Evolutionary conservation across 306 rosid species (phyloP).

Genomic region (Cajanus cajan): DNA sequence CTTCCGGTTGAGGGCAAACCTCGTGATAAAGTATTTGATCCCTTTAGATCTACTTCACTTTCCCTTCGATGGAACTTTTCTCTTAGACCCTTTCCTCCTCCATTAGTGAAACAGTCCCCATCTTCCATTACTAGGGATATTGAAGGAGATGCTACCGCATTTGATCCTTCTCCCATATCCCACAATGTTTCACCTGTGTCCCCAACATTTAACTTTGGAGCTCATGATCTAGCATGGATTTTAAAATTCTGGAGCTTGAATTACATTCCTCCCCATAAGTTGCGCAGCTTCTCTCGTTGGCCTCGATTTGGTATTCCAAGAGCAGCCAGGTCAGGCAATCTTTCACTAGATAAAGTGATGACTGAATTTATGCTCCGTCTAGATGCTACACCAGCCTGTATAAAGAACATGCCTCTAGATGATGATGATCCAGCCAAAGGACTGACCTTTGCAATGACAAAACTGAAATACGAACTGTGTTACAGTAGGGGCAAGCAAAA

Average conservation of each 20-base stretch:
- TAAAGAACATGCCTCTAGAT: slow-evolving; percentile 88
- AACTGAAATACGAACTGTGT: slow-evolving; percentile 78
- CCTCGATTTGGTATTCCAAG: slow-evolving; percentile 94
- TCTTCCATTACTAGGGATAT: slow-evolving; percentile 40
- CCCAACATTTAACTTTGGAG: slow-evolving; percentile 87
- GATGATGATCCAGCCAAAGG: slow-evolving; percentile 99
- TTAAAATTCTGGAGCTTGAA: slow-evolving; percentile 73
- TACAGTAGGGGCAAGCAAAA: slow-evolving; percentile 89
- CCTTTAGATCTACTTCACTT: slow-evolving; percentile 89
- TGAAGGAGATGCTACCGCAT: slow-evolving; percentile 53
- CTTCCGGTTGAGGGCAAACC: slow-evolving; percentile 81
- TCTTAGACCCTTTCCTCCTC: slow-evolving; percentile 64
- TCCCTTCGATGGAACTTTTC: slow-evolving; percentile 91
- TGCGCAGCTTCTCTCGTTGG: slow-evolving; percentile 92
- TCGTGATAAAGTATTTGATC: slow-evolving; percentile 84
- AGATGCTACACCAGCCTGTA: slow-evolving; percentile 76
- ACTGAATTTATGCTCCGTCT: slow-evolving; percentile 94
- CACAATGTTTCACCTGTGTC: slow-evolving; percentile 44
- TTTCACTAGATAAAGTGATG: slow-evolving; percentile 94
- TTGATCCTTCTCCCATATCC: slow-evolving; percentile 53
- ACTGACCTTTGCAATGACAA: slow-evolving; percentile 77
- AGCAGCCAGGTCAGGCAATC: slow-evolving; percentile 82
- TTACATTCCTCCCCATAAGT: slow-evolving; percentile 91
- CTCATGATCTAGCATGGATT: slow-evolving; percentile 99
- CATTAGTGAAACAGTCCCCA: slow-evolving; percentile 48